Base-by-base conservation (phyloP, 1,139 yeast species). In the Pichia norvegensis region DNA sequence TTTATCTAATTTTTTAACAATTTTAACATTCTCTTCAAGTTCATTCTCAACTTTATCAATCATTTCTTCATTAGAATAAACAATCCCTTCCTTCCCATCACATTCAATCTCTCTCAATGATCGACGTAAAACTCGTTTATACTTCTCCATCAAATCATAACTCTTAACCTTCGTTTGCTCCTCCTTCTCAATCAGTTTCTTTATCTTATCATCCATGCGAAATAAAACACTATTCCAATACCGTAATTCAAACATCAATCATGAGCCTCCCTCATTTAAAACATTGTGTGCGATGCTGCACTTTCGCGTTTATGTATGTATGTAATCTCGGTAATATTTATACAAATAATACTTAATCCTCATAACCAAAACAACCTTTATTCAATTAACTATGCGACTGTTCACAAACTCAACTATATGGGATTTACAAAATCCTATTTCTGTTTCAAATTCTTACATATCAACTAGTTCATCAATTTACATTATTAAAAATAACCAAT, bases 21-120 rank as follows among this genome's bases (percentile, higher is more conserved):
- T 16, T 27, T 17, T 21, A 16, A 45, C 39, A 19, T 39, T 27
- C 4, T 17, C 29, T 8, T 31, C 40, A 27, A 50, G 22, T 21
- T 46, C 49, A 13, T 35, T 37, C 14, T 45, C 41, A 23, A 49
- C 33, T 9, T 42, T 38, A 14, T 45, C 46, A 23, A 52, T 27
- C 29, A 52, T 51, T 4, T 21, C 19, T 27, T 46, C 46, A 33
- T 49, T 48, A 33, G 46, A 50, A 22, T 49, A 49, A 11, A 51
- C 45, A 16, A 49, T 42, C 4, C 38, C 29, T 23, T 49, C 45
- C 6, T 44, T 41, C 4, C 52, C 51, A 19, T 40, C 38, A 31
- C 38, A 21, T 20, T 48, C 52, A 33, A 46, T 39, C 4, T 33
- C 25, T 3, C 16, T 9, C 9, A 48, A 4, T 11, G 43, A 44